phyloP scores from a whole-genome alignment of 805 yeast species.

The Wickerhamiella domercqiae region DNA sequence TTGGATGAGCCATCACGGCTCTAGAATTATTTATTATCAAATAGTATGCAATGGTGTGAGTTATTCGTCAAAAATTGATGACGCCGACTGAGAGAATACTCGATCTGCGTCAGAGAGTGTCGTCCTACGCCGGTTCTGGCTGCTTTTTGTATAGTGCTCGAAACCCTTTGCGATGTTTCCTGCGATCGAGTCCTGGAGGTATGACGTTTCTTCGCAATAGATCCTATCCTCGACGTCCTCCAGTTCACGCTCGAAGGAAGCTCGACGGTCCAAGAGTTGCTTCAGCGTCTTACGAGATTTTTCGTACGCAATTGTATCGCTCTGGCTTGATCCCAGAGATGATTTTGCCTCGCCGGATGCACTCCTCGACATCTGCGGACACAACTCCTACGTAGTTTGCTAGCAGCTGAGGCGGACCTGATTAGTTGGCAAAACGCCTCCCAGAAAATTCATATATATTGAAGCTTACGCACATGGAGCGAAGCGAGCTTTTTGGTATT shows the following conservation, averaged over 20 bases:
- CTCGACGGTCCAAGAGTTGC: conserved; percentile 44
- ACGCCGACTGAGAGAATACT: conserved; percentile 59
- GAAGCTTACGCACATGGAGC: too few relatives aligned
- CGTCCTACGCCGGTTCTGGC: conserved; percentile 35
- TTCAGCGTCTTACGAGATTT: conserved; percentile 50
- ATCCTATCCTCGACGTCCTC: conserved; percentile 62
- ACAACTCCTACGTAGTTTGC: too few relatives aligned
- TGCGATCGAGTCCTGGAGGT: conserved; percentile 52
- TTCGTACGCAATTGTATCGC: conserved; percentile 37
- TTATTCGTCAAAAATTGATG: conserved; percentile 14
- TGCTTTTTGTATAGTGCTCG: conserved; percentile 53
- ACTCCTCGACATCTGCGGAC: too few relatives aligned
- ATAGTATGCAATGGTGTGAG: too few relatives aligned
- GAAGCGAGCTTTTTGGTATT: neutral
- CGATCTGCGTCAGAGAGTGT: conserved; percentile 52
- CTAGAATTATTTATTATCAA: too few relatives aligned
- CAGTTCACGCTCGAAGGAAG: conserved; percentile 38
- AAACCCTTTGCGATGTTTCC: conserved; percentile 89
- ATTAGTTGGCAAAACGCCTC: too few relatives aligned
- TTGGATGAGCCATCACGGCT: too few relatives aligned
- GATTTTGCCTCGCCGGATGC: too few relatives aligned
- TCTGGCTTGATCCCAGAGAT: too few relatives aligned
- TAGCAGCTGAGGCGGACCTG: too few relatives aligned
- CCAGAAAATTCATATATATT: too few relatives aligned
- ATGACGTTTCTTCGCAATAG: conserved; percentile 61